phyloP scores from a whole-genome alignment of 148 eudicot species.

The Linanthus parryae region DNA sequence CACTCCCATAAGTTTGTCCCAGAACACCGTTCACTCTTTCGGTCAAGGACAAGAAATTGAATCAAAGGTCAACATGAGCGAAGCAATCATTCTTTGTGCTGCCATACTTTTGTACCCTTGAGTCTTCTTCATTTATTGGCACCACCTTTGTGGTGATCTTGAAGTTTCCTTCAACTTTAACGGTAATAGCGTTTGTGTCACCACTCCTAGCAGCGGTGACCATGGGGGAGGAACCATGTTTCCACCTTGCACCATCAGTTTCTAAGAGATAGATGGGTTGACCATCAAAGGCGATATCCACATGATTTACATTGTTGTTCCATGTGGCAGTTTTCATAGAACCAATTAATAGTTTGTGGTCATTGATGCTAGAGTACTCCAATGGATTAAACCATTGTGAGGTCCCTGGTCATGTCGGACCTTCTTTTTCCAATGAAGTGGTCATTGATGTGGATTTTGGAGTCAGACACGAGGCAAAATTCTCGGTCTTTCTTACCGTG shows the following conservation, averaged over 20 bases:
- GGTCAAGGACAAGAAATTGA: constrained; percentile 30
- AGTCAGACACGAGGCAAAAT: constrained; percentile 4
- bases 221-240: constrained; percentile 8
- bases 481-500: constrained; percentile 1
- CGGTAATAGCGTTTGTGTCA: constrained; percentile 20
- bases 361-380: constrained; percentile 46
- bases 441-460: constrained; percentile 32
- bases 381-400: constrained; percentile 47
- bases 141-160: constrained; percentile 37
- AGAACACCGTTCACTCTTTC: constrained; percentile 32
- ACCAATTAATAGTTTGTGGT: constrained; percentile 31
- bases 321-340: constrained; percentile 35
- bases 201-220: constrained; percentile 26
- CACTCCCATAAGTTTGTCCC: constrained; percentile 41
- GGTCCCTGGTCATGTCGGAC: constrained; percentile 30
- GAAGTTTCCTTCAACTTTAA: constrained; percentile 28
- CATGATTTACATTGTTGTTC: constrained; percentile 31
- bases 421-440: constrained; percentile 40
- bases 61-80: constrained; percentile 43
- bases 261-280: constrained; percentile 21
- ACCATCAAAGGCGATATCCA: constrained; percentile 27
- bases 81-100: constrained; percentile 32
- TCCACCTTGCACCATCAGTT: constrained; percentile 22
- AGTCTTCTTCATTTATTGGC: constrained; percentile 37
- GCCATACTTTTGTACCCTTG: constrained; percentile 37